Base-by-base conservation (phyloP, 768 basidiomycete genomes). In the Tubosaeta brunneosetosa region DNA sequence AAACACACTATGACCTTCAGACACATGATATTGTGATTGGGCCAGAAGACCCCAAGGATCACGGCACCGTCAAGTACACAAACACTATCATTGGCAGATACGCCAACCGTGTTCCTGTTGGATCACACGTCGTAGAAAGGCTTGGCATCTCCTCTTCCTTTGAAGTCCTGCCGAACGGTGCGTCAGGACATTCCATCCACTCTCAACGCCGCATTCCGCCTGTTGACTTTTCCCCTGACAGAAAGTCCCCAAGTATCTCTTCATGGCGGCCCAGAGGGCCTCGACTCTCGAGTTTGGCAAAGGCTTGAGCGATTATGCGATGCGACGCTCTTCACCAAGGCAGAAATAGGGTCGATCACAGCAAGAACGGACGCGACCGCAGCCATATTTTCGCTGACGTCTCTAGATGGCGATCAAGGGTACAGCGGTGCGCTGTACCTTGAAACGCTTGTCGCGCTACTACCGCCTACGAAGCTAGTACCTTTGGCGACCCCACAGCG, bases 11-110 rank as follows among this genome's bases (percentile, higher is more conserved):
- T 17, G 6, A 9, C 27, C 9, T 27, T 6, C 58, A 87, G 85
- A 86, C 83, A 6, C 85, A 89, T 68, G 88, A 89, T 66, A 77
- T 90, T 52, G 80, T 90, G 40, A 76, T 88, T 58, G 88, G 86
- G 16, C 87, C 88, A 36, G 83, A 87, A 70, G 67, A 73, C 41
- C 81, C 85, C 46, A 61, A 74, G 55, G 80, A 74, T 54, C 85
- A 88, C 65, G 64, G 73, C 31, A 67, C 65, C 11, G 78, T 84
- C 64, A 85, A 82, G 67, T 89, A 89, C 68, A 82, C 78, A 43
- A 88, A 89, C 69, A 81, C 83, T 10, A 75, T 88, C 62, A 75
- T 89, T 47, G 88, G 88, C 27, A 74, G 86, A 60, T 88, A 88
- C 57, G 74, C 85, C 22, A 89, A 89, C 68, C 78, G 86, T 32